These are phyloP conservation scores for Hsuehochloa calcarea DNA, from an alignment of 176 grass and related monocot species.

Conservation along the genomic window DNA sequence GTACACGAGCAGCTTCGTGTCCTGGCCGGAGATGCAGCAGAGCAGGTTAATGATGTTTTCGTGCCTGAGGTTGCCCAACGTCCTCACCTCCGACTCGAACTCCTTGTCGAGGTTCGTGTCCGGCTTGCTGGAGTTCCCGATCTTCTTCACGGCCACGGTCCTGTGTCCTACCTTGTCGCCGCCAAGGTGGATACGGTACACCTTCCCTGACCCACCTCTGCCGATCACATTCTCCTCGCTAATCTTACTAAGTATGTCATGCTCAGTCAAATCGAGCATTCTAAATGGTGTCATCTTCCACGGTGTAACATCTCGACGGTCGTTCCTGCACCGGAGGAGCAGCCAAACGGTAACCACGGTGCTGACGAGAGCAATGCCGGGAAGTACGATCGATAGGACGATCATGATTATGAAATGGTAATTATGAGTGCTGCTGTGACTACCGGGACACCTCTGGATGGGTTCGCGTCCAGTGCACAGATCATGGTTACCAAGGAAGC, in stretches of 20 bases:
- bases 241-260: constrained; percentile 28
- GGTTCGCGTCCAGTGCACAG: constrained; percentile 29
- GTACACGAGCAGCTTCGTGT: constrained; percentile 58
- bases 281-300: constrained; percentile 62
- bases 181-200: constrained; percentile 51
- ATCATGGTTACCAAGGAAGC: constrained; percentile 44
- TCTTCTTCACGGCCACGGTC: constrained; percentile 63
- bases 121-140: constrained; percentile 28
- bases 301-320: not conserved
- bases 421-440: not conserved
- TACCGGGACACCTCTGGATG: constrained; percentile 1
- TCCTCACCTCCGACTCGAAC: constrained; percentile 55
- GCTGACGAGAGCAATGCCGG: constrained; percentile 2
- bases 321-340: not conserved
- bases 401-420: not conserved
- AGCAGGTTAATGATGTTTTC: constrained; percentile 61
- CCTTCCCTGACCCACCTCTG: constrained; percentile 62
- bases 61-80: constrained; percentile 55
- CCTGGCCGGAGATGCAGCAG: constrained; percentile 47
- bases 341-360: not conserved
- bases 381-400: constrained; percentile 35
- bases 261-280: constrained; percentile 30
- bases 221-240: constrained; percentile 58
- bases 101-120: constrained; percentile 40
- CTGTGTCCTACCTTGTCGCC: not conserved